Evolutionary conservation across 306 rosid genomes (phyloP), one percentile per base, ranked within the genome.

Genomic region (Citrullus amarus): DNA sequence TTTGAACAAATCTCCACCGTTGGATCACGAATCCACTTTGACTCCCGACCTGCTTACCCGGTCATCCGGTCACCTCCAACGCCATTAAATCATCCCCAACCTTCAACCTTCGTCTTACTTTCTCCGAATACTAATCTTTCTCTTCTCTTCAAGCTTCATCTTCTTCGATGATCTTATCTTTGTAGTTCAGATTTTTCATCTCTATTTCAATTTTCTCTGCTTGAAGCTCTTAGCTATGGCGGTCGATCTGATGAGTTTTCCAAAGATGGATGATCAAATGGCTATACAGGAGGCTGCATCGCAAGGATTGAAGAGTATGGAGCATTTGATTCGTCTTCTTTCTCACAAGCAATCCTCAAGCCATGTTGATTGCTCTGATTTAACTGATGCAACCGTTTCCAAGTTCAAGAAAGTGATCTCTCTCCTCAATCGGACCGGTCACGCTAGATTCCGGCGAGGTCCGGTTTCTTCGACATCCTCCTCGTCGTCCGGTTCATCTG

Each of bases 381-480:
- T 93, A 63, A 82, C 97, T 6, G 90, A 90, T 74, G 77, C 66
- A 25, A 91, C 98, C 77, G 92, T 93, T 36, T 84, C 93, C 9
- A 88, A 90, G 80, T 91, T 93, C 83, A 86, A 83, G 36, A 91
- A 88, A 61, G 87, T 90, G 76, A 90, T 90, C 39, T 90, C 96
- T 25, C 79, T 91, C 3, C 82, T 91, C 48, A 87, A 88, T 80
- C 91, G 97, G 76, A 91, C 97, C 70, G 98, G 97, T 25, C 98
- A 86, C 68, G 98, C 98, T 80, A 88, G 98, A n/a, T 93, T 93
- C 90, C 82, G 98, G 12, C 95, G 98, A 22, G 98, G 91, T 6
- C 98, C 97, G 6, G 78, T 81, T 65, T 39, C 84, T 11, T 48
- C 81, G 15, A 46, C 82, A 15, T 78, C 86, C 3, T 58, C 89